Base-by-base conservation (phyloP, 2,329 filamentous ascomycete genomes). In the Cryoendolithus antarcticus region DNA sequence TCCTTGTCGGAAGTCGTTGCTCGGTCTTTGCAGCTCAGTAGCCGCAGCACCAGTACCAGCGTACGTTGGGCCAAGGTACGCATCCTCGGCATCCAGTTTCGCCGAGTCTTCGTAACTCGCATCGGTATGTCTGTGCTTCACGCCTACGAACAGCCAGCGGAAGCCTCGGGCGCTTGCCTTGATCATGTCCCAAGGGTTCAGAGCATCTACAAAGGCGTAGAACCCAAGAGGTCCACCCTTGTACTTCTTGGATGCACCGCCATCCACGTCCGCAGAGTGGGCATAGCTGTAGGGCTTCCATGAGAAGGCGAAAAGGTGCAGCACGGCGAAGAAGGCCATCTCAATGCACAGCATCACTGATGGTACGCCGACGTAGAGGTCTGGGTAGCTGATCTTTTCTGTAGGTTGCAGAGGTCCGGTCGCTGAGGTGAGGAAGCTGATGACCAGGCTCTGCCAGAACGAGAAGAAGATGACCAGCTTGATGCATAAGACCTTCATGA, bases 381-480 rank as follows among this genome's bases (percentile, higher is more conserved):
- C 86, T 1, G 79, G 78, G 32, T 79, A 79, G 27, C 75, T 74
- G 9, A 93, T 61, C 28, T 71, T 69, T 1, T 68, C 58, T 32
- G 70, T 79, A 1, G 81, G 59, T 44, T 77, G 72, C 35, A 91
- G 66, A 10, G 78, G 69, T 4, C 82, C 70, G 4, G 71, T 69
- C 1, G 75, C 75, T 59, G 70, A 62, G 11, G 72, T 72, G 12
- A 82, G 62, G 42, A 80, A 67, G 11, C 70, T 75, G 47, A 82
- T 77, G 37, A 76, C 49, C 51, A 71, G 70, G 27, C 65, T 68
- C 55, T 94, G 86, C 86, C 86, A 93, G 61, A 93, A 93, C 29
- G 80, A 86, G 49, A 94, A 71, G 67, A 93, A 93, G 53, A 93
- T 86, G 54, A 93, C 85, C 21, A 93, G 71, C 62, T 93, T 93